Base-by-base conservation (phyloP, 805 yeast species). In the Nakazawaea siamensis region DNA sequence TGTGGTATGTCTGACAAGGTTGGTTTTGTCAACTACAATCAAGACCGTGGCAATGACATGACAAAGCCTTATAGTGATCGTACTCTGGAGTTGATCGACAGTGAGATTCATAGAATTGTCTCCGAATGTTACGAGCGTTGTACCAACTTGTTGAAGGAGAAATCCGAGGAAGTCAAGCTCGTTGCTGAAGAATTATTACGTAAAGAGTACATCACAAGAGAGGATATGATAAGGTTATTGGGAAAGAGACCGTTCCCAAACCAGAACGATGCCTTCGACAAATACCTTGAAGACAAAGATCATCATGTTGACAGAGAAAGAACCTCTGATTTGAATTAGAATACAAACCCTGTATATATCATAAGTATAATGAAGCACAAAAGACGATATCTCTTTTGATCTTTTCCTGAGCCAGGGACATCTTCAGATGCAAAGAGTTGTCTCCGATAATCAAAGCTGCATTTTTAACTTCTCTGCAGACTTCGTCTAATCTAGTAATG, bases 361-460 rank as follows among this genome's bases (percentile, higher is more conserved):
- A 29, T 8, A 37, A 25, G 53, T 92, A 92, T 41, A 92, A 70
- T 38, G 95, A 83, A 4, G 97, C 97, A 54, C 97, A 92, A 59
- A 92, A 92, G 0, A 92, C 97, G 47, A 92, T 92, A 55, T 92
- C 98, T 49, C 99, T 76, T 60, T 90, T 90, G 53, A 92, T 92
- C 55, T 76, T 74, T 52, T 92, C 97, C 58, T 90, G 97, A 0
- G 97, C 96, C 37, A 75, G 80, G 15, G 76, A 68, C 92, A 92
- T 86, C 57, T 90, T 90, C 31, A 84, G 66, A 56, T 87, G 94
- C 43, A 92, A 68, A n/a, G 73, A 72, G 5, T 94, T 77, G 56
- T 92, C 96, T 37, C 98, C 99, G 50, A 92, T 84, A 47, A 92
- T 86, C 46, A 90, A 68, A 2, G 97, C 87, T 3, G 97, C 97